Conservation (phyloP, 208 protist species). For the Acanthamoeba triangularis region DNA sequence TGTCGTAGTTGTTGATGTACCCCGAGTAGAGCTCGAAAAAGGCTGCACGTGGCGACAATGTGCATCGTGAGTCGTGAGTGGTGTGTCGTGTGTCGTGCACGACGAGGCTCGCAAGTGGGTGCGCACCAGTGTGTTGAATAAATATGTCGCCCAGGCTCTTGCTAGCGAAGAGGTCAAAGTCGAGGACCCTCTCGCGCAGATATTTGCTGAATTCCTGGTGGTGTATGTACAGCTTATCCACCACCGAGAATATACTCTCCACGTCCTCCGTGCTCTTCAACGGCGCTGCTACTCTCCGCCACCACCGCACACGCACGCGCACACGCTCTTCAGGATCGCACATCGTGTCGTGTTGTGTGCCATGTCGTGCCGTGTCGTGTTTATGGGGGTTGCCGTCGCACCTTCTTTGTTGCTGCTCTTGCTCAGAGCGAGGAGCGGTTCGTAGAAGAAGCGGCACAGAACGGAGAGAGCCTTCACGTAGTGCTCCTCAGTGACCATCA, state of each 20-base stretch:
- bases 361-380: too few species aligned
- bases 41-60: too few species aligned
- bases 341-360: too few species aligned
- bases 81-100: too few species aligned
- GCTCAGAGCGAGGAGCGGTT: background rate
- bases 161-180: constrained; percentile 64
- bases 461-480: constrained; percentile 82
- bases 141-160: constrained; percentile 83
- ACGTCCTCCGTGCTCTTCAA: constrained; percentile 58
- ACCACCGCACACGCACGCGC: constrained; percentile 9
- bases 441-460: constrained; percentile 23
- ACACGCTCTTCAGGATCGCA: too few species aligned
- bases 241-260: constrained; percentile 63
- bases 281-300: constrained; percentile 57
- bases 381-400: background rate
- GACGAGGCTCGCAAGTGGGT: background rate
- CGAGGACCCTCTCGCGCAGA: constrained; percentile 57
- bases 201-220: constrained; percentile 19
- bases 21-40: constrained; percentile 85
- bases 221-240: constrained; percentile 57
- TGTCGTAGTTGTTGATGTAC: constrained; percentile 86
- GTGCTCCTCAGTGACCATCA: constrained; percentile 78
- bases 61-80: too few species aligned
- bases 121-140: constrained; percentile 67
- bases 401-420: constrained; percentile 43